These are phyloP conservation scores for Hortaea werneckii DNA, from an alignment of 2,329 filamentous ascomycete genomes.

Conservation along the genomic window DNA sequence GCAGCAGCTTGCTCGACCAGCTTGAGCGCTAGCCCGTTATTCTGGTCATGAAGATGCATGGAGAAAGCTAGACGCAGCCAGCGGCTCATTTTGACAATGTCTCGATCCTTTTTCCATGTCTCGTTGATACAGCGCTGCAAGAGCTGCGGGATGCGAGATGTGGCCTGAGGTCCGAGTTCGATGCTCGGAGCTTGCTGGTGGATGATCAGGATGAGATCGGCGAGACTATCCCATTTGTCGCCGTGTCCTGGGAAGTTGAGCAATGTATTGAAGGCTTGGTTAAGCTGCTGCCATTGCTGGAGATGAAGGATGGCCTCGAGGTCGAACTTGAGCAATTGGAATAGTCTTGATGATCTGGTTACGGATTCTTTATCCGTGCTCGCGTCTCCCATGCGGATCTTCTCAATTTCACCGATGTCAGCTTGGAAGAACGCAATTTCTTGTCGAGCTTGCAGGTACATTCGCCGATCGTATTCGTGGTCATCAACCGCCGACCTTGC, in stretches of 20 bases:
- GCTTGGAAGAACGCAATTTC: constrained; percentile 50
- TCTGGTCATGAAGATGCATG: constrained; percentile 49
- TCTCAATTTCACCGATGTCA: neutral
- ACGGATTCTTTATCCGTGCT: constrained; percentile 25
- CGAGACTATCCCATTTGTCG: constrained; percentile 36
- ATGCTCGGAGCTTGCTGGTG: constrained; percentile 26
- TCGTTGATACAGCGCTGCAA: constrained; percentile 62
- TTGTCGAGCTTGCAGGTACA: constrained; percentile 52
- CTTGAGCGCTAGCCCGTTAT: constrained; percentile 22
- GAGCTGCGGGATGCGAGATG: constrained; percentile 16
- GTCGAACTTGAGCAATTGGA: constrained; percentile 62
- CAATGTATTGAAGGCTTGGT: constrained; percentile 45
- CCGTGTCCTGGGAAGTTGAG: constrained; percentile 12
- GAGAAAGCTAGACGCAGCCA: constrained; percentile 74
- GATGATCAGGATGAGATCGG: constrained; percentile 37
- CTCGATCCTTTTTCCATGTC: constrained; percentile 45
- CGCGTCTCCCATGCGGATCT: constrained; percentile 28
- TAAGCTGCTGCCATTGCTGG: constrained; percentile 57
- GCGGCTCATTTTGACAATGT: constrained; percentile 53
- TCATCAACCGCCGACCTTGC: constrained; percentile 36
- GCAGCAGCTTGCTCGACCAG: constrained; percentile 54
- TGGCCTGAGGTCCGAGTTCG: constrained; percentile 12
- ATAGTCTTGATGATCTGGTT: constrained; percentile 22
- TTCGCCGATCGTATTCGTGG: constrained; percentile 42
- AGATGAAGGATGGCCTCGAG: constrained; percentile 65